Evolutionary conservation across 805 yeast genomes (phyloP).

Genomic region (Lipomyces mesembrius): DNA sequence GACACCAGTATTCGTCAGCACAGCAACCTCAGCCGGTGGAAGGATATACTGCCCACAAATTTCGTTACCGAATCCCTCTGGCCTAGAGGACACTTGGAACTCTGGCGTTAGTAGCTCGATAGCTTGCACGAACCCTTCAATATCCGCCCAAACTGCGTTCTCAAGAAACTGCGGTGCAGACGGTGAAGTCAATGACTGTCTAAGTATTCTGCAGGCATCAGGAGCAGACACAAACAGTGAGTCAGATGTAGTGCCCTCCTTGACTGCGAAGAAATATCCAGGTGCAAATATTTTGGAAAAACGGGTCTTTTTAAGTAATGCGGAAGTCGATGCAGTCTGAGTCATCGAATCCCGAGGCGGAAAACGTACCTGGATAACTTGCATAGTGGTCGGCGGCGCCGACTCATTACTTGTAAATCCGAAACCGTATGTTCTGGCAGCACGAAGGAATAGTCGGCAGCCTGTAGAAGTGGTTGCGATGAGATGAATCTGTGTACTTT

Average conservation of each 20-base stretch:
- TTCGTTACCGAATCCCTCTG: slow-evolving; percentile 82
- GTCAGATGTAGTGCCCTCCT: slow-evolving; percentile 47
- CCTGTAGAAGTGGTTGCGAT: slow-evolving; percentile 84
- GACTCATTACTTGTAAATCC: slow-evolving; percentile 22
- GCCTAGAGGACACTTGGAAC: slow-evolving; percentile 72
- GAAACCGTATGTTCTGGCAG: slow-evolving; percentile 41
- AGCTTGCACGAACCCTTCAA: slow-evolving; percentile 67
- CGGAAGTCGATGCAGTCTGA: slow-evolving; percentile 31
- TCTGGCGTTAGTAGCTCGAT: slow-evolving; percentile 71
- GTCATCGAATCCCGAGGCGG: slow-evolving; percentile 47
- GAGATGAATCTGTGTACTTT: slow-evolving; percentile 70
- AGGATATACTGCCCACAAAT: slow-evolving; percentile 83
- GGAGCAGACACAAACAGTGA: slow-evolving; percentile 75
- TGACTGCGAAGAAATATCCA: slow-evolving; percentile 78
- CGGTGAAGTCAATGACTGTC: slow-evolving; percentile 38
- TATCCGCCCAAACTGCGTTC: slow-evolving; percentile 75
- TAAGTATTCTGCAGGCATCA: slow-evolving; percentile 70
- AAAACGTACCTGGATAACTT: slow-evolving; percentile 49
- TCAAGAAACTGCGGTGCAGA: slow-evolving; percentile 57
- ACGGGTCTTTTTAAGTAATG: slow-evolving; percentile 57
- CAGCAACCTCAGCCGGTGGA: slow-evolving; percentile 70
- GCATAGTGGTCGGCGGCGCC: slow-evolving; percentile 48
- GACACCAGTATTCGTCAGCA: slow-evolving; percentile 78
- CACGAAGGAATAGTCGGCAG: slow-evolving; percentile 74
- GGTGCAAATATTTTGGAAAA: slow-evolving; percentile 72